phyloP scores from a whole-genome alignment of 23 red algal species.

The Gracilaria caudata region DNA sequence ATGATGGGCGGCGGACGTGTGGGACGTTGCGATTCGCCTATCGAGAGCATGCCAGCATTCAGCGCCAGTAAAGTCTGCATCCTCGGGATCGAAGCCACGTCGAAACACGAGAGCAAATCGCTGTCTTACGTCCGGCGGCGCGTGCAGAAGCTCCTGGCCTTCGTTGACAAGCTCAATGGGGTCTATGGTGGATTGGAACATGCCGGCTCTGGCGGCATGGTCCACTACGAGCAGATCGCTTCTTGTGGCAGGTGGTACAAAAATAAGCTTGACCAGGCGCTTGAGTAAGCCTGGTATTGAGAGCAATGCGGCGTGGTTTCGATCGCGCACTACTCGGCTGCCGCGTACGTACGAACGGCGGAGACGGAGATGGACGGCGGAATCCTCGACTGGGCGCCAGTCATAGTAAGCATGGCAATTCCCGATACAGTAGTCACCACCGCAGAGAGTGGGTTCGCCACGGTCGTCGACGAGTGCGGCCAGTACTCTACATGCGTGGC shows the following conservation, averaged over 20 bases:
- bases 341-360: slow-evolving; percentile 40
- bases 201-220: slow-evolving; percentile 25
- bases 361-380: slow-evolving; percentile 37
- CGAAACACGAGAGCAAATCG: not conserved
- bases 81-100: slow-evolving; percentile 16
- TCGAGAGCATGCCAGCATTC: slow-evolving; percentile 27
- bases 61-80: slow-evolving; percentile 21
- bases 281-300: slow-evolving; percentile 42
- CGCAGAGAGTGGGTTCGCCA: slow-evolving; percentile 8
- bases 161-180: not conserved
- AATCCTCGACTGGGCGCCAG: slow-evolving; percentile 50
- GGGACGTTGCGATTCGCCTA: slow-evolving; percentile 15
- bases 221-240: slow-evolving; percentile 44
- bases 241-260: slow-evolving; percentile 45
- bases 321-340: slow-evolving; percentile 33
- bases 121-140: not conserved
- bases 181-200: not conserved
- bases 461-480: slow-evolving; percentile 49
- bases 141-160: not conserved
- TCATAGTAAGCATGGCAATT: slow-evolving; percentile 17
- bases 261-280: slow-evolving; percentile 65
- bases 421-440: slow-evolving; percentile 20
- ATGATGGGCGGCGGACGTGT: not conserved
- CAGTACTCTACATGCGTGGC: slow-evolving; percentile 62
- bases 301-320: slow-evolving; percentile 55